Conservation (phyloP, 2,329 filamentous ascomycete genomes). For the Ceratocystis huliohia region DNA sequence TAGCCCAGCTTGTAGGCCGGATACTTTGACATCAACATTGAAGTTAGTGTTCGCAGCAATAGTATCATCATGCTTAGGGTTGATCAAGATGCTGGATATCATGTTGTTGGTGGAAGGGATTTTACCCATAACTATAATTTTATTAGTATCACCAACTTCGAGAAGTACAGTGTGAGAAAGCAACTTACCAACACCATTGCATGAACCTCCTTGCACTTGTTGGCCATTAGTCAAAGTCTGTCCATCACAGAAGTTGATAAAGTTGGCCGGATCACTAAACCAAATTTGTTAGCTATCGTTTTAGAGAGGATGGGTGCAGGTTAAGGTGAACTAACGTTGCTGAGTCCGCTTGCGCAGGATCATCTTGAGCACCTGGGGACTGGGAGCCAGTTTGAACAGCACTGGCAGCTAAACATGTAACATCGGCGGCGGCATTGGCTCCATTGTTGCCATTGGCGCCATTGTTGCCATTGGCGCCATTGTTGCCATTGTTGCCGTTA, state of each 20-base stretch:
- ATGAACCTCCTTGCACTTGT: slow-evolving; percentile 46
- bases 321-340: slow-evolving; percentile 35
- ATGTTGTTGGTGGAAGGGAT: slow-evolving; percentile 44
- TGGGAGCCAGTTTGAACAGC: slow-evolving; percentile 40
- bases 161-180: neutral
- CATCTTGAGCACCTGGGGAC: slow-evolving; percentile 36
- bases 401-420: slow-evolving; percentile 31
- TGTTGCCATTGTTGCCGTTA: slow-evolving; percentile 23
- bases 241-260: slow-evolving; percentile 50
- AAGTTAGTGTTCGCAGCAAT: slow-evolving; percentile 39
- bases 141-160: slow-evolving; percentile 21
- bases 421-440: slow-evolving; percentile 25
- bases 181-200: slow-evolving; percentile 49
- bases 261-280: slow-evolving; percentile 43
- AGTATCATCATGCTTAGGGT: slow-evolving; percentile 40
- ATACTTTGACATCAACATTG: slow-evolving; percentile 39
- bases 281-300: slow-evolving; percentile 22
- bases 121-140: slow-evolving; percentile 41
- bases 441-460: slow-evolving; percentile 25
- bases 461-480: slow-evolving; percentile 24
- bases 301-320: neutral
- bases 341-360: slow-evolving; percentile 40
- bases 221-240: slow-evolving; percentile 47
- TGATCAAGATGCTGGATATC: slow-evolving; percentile 44
- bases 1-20: slow-evolving; percentile 42